Conservation (phyloP, 2,329 filamentous ascomycete species). For the Trichophyton mentagrophytes region DNA sequence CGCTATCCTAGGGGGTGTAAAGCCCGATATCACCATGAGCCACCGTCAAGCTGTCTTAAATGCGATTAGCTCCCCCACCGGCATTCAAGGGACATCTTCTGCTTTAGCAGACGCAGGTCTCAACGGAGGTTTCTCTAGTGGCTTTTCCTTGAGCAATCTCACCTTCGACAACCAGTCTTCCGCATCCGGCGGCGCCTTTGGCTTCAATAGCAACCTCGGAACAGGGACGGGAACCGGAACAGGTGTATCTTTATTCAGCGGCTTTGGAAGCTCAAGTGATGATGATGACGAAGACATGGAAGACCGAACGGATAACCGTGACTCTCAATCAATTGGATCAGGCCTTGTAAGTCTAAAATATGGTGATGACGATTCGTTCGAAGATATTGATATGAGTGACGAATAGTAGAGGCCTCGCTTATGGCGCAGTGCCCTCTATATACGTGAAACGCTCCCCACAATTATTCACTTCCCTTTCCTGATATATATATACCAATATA, state of each 20-base stretch:
- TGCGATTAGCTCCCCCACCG: constrained; percentile 44
- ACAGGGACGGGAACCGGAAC: constrained; percentile 33
- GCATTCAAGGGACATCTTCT: constrained; percentile 46
- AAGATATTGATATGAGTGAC: constrained; percentile 49
- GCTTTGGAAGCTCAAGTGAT: constrained; percentile 88
- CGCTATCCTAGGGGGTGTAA: constrained; percentile 89
- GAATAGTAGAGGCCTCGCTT: constrained; percentile 28
- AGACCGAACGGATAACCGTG: constrained; percentile 45
- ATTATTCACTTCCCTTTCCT: constrained; percentile 9
- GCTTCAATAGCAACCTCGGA: constrained; percentile 32
- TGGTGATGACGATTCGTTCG: constrained; percentile 53
- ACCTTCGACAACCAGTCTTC: constrained; percentile 54
- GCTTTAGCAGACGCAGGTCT: constrained; percentile 71
- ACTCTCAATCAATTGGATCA: constrained; percentile 34
- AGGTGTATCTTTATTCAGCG: constrained; percentile 60
- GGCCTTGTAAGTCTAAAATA: constrained; percentile 46
- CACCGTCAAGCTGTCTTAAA: constrained; percentile 58
- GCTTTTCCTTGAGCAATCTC: constrained; percentile 40
- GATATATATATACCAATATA: constrained; percentile 8
- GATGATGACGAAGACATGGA: constrained; percentile 94
- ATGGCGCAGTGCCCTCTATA: neutral
- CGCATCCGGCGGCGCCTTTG: constrained; percentile 58
- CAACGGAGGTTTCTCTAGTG: constrained; percentile 46
- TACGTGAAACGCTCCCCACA: neutral
- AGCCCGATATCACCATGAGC: constrained; percentile 77